phyloP scores from a whole-genome alignment of 2,329 filamentous ascomycete genomes.

The Exophiala sp. region DNA sequence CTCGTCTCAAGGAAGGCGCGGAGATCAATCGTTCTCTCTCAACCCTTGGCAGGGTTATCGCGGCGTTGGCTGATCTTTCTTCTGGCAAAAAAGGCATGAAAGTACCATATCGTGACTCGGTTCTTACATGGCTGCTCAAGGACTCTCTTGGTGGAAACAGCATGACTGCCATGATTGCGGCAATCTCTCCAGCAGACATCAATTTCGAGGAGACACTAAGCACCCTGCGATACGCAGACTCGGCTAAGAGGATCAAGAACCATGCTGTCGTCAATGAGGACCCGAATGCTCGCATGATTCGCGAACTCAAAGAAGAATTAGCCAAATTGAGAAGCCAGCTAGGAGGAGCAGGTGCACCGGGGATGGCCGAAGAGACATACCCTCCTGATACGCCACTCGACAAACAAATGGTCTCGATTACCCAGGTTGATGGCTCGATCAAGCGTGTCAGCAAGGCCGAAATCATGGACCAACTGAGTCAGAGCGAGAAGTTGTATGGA shows the following conservation, averaged over 20 bases:
- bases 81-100: slow-evolving; percentile 75
- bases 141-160: slow-evolving; percentile 97
- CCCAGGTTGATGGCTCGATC: slow-evolving; percentile 74
- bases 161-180: slow-evolving; percentile 99
- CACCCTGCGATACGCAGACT: slow-evolving; percentile 93
- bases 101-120: slow-evolving; percentile 95
- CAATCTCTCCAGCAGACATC: slow-evolving; percentile 96
- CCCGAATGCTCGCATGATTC: slow-evolving; percentile 97
- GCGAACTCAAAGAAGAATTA: slow-evolving; percentile 93
- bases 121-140: slow-evolving; percentile 94
- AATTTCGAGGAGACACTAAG: slow-evolving; percentile 98
- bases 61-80: slow-evolving; percentile 85
- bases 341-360: slow-evolving; percentile 49
- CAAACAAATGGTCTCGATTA: slow-evolving; percentile 94
- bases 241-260: slow-evolving; percentile 99
- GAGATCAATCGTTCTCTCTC: slow-evolving; percentile 98
- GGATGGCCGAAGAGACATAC: slow-evolving; percentile 72
- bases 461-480: slow-evolving; percentile 91
- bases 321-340: slow-evolving; percentile 82
- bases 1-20: slow-evolving; percentile 91
- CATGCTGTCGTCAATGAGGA: slow-evolving; percentile 99
- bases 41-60: slow-evolving; percentile 94
- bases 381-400: slow-evolving; percentile 88
- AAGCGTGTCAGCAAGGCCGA: slow-evolving; percentile 98
- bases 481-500: slow-evolving; percentile 92